Conservation (phyloP, 23 red algal genomes). For the Gracilaria caudata region DNA sequence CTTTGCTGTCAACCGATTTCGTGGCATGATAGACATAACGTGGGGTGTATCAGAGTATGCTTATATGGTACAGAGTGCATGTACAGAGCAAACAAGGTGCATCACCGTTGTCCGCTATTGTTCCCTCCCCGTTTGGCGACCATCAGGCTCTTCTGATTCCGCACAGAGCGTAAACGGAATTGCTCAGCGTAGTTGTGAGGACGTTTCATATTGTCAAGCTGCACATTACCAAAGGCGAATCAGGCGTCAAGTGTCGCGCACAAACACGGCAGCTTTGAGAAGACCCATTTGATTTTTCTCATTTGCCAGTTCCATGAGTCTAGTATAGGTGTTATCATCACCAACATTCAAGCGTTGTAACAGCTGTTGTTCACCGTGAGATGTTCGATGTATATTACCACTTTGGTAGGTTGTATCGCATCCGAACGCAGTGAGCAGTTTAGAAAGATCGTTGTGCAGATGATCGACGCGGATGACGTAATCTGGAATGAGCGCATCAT, state of each 20-base stretch:
- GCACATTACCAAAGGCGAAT: too few relatives aligned
- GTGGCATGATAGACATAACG: too few relatives aligned
- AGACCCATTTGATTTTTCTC: not conserved
- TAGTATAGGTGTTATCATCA: not conserved
- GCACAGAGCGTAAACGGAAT: not conserved
- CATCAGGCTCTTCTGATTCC: too few relatives aligned
- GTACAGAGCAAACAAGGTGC: too few relatives aligned
- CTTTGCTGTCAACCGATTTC: not conserved
- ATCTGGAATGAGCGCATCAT: slow-evolving; percentile 19
- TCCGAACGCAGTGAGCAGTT: not conserved
- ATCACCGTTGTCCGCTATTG: too few relatives aligned
- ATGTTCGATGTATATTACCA: slow-evolving; percentile 19
- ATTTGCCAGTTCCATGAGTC: not conserved
- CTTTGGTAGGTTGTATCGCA: slow-evolving; percentile 31
- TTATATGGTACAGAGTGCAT: too few relatives aligned
- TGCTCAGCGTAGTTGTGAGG: too few relatives aligned
- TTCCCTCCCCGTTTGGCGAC: too few relatives aligned
- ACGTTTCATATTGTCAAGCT: not conserved
- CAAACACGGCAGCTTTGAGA: not conserved
- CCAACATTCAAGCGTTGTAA: not conserved
- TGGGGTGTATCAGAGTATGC: too few relatives aligned
- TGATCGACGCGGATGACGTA: slow-evolving; percentile 16
- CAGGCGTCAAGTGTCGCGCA: not conserved
- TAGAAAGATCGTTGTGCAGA: slow-evolving; percentile 6
- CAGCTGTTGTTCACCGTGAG: not conserved